Evolutionary conservation across 1,284 basidiomycete species (phyloP), one percentile per base, ranked within the genome.

Genomic region (Microbotryomycetes sp.): DNA sequence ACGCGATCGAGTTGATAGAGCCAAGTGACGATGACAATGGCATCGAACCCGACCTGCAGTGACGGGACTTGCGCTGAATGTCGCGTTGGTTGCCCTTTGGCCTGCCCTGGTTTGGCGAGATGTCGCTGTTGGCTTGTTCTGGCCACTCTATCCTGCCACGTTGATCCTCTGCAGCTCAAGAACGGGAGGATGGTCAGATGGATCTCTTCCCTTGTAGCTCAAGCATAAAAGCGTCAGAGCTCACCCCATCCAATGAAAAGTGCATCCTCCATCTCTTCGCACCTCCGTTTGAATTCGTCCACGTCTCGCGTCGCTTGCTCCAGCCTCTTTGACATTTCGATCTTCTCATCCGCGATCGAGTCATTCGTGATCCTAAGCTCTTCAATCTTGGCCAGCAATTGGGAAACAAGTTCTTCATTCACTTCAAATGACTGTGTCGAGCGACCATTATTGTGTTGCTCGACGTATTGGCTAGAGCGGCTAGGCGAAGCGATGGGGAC

Each of bases 281-380:
- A 91, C 4, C 83, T 79, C 54, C 80, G 80, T 51, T 80, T 80
- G 60, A 90, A 86, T 52, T 80, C 82, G 52, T 85, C 81, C 1
- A 84, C 84, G 66, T 90, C 87, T 59, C 80, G 78, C 64, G 85
- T 84, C 7, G 86, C 86, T 4, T 81, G 79, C n/a, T 80, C 80
- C 26, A 89, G 76, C 58, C 84, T 82, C 28, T 76, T 75, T 16
- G 81, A 77, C 1, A 87, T 86, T 62, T 81, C 80, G 1, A 74
- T 74, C 70, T 89, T 86, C 72, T 89, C 82, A 62, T 81, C 77
- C 49, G 83, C 76, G 64, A 93, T 88, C 64, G 82, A 79, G 18
- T 79, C 67, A 71, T 94, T 89, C 13, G 87, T 81, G 59, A 85
- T 79, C 71, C 90, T 86, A 0, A 91, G 78, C 72, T 91, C 89